Percentiles rank a stretch among this genome's conserved stretches.
phyloP scores from a whole-genome alignment of 805 yeast genomes.

The Metschnikowia noctiluminum region DNA sequence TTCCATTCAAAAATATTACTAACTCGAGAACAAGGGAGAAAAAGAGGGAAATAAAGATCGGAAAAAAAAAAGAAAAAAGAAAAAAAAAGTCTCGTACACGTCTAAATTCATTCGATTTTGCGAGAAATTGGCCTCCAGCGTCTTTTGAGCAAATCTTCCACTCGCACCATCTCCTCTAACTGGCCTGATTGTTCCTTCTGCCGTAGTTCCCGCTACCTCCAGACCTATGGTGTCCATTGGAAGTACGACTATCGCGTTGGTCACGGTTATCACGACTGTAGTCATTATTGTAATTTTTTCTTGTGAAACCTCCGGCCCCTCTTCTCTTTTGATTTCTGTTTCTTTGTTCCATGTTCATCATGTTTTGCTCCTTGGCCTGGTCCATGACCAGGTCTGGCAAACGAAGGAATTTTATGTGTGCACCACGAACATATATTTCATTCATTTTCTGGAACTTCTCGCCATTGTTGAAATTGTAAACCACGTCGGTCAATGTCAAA shows the following conservation, averaged over 20 bases:
- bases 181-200: constrained; percentile 11
- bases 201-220: constrained; percentile 19
- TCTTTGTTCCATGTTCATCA: constrained; percentile 48
- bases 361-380: constrained; percentile 64
- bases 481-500: constrained; percentile 73
- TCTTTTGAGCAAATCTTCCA: neutral
- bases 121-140: neutral
- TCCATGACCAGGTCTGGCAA: constrained; percentile 75
- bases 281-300: constrained; percentile 20
- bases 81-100: neutral
- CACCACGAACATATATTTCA: constrained; percentile 82
- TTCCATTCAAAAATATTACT: constrained; percentile 2
- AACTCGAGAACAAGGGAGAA: constrained; percentile 1
- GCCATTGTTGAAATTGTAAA: constrained; percentile 61
- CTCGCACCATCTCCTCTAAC: constrained; percentile 1
- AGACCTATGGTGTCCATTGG: constrained; percentile 11
- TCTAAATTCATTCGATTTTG: neutral
- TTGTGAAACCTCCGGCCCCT: constrained; percentile 34
- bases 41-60: neutral
- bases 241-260: constrained; percentile 19
- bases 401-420: constrained; percentile 73
- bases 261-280: constrained; percentile 17
- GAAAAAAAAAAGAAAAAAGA: neutral
- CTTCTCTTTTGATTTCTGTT: constrained; percentile 44
- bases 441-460: constrained; percentile 59